Percentiles rank a stretch among this genome's conserved stretches.
Conservation (phyloP, 768 basidiomycete species). For the Suillus clintonianus region DNA sequence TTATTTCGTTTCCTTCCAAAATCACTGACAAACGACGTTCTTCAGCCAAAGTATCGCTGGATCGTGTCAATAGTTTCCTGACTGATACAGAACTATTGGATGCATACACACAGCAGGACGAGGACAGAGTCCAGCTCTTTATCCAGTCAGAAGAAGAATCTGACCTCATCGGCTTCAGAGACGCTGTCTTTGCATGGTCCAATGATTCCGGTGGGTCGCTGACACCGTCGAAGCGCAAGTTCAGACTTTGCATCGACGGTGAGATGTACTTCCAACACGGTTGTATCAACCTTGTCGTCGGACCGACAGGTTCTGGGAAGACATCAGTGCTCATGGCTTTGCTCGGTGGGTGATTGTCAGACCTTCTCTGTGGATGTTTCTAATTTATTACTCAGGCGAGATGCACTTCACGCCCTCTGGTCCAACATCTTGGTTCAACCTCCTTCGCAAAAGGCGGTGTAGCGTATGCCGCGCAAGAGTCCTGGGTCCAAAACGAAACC, state of each 20-base stretch:
- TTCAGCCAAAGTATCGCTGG: constrained; percentile 63
- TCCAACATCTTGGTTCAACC: constrained; percentile 63
- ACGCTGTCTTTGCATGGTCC: constrained; percentile 59
- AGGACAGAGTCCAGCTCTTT: constrained; percentile 2
- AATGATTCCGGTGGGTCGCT: constrained; percentile 11
- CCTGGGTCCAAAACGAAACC: constrained; percentile 84
- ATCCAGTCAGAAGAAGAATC: constrained; percentile 13
- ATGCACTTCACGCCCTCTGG: constrained; percentile 61
- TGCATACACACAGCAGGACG: constrained; percentile 1
- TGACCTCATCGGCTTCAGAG: constrained; percentile 50
- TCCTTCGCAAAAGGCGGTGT: constrained; percentile 70
- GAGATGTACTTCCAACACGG: constrained; percentile 56
- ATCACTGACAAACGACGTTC: constrained; percentile 3
- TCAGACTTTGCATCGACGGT: constrained; percentile 51
- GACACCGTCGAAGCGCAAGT: constrained; percentile 38
- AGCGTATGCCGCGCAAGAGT: constrained; percentile 81
- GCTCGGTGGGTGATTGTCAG: constrained; percentile 33
- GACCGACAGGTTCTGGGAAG: constrained; percentile 63
- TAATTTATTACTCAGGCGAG: constrained; percentile 35
- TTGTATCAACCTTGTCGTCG: constrained; percentile 57
- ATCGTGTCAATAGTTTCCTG: constrained; percentile 54
- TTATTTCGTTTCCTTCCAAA: constrained; percentile 2
- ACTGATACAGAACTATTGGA: constrained; percentile 16
- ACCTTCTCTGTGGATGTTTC: constrained; percentile 1
- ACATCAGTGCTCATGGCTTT: constrained; percentile 68